Base-by-base conservation (phyloP, 345 rosid species). In the Aurinia saxatilis region DNA sequence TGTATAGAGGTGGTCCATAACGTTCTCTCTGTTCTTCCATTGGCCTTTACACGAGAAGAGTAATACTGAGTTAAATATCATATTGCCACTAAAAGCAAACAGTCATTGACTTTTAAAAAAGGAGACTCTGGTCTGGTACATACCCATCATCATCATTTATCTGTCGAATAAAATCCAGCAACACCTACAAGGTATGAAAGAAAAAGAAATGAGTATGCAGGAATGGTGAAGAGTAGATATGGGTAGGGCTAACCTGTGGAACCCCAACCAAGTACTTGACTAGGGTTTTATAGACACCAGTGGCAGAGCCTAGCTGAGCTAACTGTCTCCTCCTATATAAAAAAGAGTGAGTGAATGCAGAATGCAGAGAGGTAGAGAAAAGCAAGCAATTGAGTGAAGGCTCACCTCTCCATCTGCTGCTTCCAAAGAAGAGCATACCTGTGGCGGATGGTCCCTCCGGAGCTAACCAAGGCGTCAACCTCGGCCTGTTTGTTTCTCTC, bases 1-100 rank as follows among this genome's bases (percentile, higher is more conserved):
- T 80, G 71, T 92, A 89, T 67, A 92, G 73, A 68, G 95, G 81
- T 9, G 96, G 91, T 68, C 98, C 98, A 82, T 92, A 92, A 41
- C 96, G 93, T 47, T 87, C 85, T 13, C 98, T 78, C 53, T 92
- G 98, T 84, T 85, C 98, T 85, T 92, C 98, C 98, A 92, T 92
- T 57, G 98, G 98, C 79, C 98, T 92, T 66, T 47, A 67, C 35
- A 68, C 42, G 36, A 50, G 38, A 77, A 57, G 9, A 73, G 40
- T 5, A 55, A 48, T 49, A 17, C n/a, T 67, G 11, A n/a, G n/a
- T n/a, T n/a, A n/a, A n/a, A n/a, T n/a, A n/a, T 64, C 41, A 70
- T 2, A 17, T 55, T 58, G 48, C 72, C 44, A 38, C 37, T n/a
- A 50, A 13, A 31, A 31, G 45, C 44, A 48, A 38, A 48, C 52